These are phyloP conservation scores for Yamadazyma insecticola DNA, from an alignment of 805 yeast species.

Conservation along the genomic window DNA sequence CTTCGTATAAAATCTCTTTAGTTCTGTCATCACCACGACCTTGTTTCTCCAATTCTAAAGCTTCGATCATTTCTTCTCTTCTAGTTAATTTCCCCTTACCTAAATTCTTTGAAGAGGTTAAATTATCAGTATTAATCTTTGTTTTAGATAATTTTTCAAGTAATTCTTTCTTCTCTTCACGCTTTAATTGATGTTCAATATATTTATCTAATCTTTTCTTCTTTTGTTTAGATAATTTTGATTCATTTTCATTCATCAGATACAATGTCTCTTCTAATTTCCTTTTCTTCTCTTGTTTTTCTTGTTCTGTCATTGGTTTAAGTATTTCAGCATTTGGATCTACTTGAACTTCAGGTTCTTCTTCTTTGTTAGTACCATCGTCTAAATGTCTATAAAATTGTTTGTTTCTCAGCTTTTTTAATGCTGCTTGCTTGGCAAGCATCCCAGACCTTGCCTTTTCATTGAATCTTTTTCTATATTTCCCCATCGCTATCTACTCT, in stretches of 20 bases:
- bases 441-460: constrained; percentile 84
- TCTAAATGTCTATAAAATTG: constrained; percentile 53
- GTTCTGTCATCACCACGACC: constrained; percentile 67
- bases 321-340: constrained; percentile 60
- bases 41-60: constrained; percentile 63
- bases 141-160: constrained; percentile 68
- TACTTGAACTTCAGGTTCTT: constrained; percentile 9
- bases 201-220: constrained; percentile 82
- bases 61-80: constrained; percentile 68
- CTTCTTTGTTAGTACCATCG: constrained; percentile 27
- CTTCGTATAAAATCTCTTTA: constrained; percentile 62
- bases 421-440: constrained; percentile 70
- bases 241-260: constrained; percentile 51
- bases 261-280: constrained; percentile 55
- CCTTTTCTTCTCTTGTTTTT: constrained; percentile 60
- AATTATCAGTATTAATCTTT: constrained; percentile 62
- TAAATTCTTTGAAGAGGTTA: constrained; percentile 70
- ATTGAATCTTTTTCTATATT: constrained; percentile 73
- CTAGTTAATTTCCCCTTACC: constrained; percentile 73
- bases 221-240: constrained; percentile 67
- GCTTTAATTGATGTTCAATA: constrained; percentile 81
- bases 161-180: constrained; percentile 81
- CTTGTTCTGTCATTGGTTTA: constrained; percentile 60
- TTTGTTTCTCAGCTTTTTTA: constrained; percentile 64
- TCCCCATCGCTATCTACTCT: constrained; percentile 54